Evolutionary conservation across 2,329 filamentous ascomycete species (phyloP), one percentile per base, ranked within the genome.

Genomic region (Coniochaeta sp.): DNA sequence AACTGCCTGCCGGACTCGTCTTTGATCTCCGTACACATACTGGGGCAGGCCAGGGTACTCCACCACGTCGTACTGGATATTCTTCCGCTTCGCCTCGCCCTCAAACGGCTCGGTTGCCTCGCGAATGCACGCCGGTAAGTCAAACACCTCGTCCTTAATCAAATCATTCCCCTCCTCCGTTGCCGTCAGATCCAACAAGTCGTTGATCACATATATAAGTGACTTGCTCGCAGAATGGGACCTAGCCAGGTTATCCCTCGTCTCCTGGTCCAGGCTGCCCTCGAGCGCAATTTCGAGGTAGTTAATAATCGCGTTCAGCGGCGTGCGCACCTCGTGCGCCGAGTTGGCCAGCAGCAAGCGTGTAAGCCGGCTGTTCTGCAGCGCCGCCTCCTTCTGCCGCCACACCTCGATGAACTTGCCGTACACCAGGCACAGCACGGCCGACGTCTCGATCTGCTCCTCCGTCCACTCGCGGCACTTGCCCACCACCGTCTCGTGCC

Each of bases 221-320:
- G 90, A 95, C 62, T 95, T 95, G 0, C 91, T 96, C 4, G 91
- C 91, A 0, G 90, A 95, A 63, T 96, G 89, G 1, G 91, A 95
- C 58, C 84, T 86, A 1, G 86, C 79, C 6, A 96, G 72, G 54
- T 94, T 95, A 5, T 96, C 91, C 18, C 91, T 77, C 0, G 89
- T 95, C 62, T 95, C 91, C 14, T 81, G 73, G 56, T 95, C 91
- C 3, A 96, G 72, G 0, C 76, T 72, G 0, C 90, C 89, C 68
- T 96, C 91, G 1, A 96, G 71, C 0, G 91, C 91, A 57, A 96
- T 95, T 60, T 96, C 91, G 1, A 96, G 78, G 58, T 95, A 96
- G 60, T 96, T 96, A 67, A 96, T 95, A 61, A 96, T 95, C 14
- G 91, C 91, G 61, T 96, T 96, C 2, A 96, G 71, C 0, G 91